phyloP scores from a whole-genome alignment of 495 filamentous ascomycete species.

The Acidomyces sp. region DNA sequence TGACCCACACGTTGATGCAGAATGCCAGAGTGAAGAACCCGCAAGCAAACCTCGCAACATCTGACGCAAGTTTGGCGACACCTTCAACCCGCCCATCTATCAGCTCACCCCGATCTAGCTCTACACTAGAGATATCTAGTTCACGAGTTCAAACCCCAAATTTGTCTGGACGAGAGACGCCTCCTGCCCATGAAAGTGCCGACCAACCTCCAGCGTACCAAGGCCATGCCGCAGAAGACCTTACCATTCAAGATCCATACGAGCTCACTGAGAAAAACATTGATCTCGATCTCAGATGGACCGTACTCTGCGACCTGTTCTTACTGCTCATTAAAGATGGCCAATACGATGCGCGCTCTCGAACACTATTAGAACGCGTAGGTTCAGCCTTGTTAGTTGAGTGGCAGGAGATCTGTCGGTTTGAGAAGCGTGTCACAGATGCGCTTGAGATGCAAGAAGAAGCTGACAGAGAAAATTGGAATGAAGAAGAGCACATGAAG shows the following conservation, averaged over 20 bases:
- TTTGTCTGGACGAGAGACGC: constrained; percentile 4
- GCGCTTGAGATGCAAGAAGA: constrained; percentile 94
- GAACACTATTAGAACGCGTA: constrained; percentile 72
- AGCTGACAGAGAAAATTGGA: constrained; percentile 90
- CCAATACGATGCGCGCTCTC: constrained; percentile 80
- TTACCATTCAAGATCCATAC: constrained; percentile 65
- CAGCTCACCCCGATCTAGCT: constrained; percentile 5
- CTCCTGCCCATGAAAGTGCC: background rate
- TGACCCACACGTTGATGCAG: constrained; percentile 78
- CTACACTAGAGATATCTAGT: constrained; percentile 3
- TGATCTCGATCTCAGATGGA: constrained; percentile 96
- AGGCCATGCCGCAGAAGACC: constrained; percentile 52
- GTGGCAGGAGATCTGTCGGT: constrained; percentile 88
- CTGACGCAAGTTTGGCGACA: constrained; percentile 6
- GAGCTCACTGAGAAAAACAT: constrained; percentile 73
- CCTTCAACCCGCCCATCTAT: constrained; percentile 10
- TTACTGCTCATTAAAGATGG: constrained; percentile 90
- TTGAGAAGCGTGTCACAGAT: constrained; percentile 95
- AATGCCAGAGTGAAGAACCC: constrained; percentile 91
- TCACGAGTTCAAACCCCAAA: background rate
- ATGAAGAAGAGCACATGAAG: constrained; percentile 90
- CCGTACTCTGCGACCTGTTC: constrained; percentile 91
- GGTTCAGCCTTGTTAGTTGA: constrained; percentile 64
- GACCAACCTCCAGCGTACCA: constrained; percentile 54
- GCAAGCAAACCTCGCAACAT: constrained; percentile 26